phyloP scores from a whole-genome alignment of 495 filamentous ascomycete species.

The Penicillium herquei region DNA sequence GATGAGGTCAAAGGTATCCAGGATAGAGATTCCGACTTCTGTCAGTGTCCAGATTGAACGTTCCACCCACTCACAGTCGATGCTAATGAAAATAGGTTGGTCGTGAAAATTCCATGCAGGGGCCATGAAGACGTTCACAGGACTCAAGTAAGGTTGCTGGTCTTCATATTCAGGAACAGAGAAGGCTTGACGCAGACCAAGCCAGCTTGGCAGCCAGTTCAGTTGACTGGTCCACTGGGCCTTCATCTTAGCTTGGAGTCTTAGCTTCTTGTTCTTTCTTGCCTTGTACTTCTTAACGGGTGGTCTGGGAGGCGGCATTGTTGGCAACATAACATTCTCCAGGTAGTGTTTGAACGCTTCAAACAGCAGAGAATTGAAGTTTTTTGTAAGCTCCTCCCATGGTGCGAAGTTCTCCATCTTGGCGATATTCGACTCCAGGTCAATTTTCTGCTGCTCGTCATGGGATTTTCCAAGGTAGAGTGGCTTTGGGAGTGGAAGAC shows the following conservation, averaged over 20 bases:
- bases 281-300: not conserved
- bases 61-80: not conserved
- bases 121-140: not conserved
- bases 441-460: not conserved
- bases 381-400: not conserved
- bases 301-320: not conserved
- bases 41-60: constrained; percentile 47
- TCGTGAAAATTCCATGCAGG: not conserved
- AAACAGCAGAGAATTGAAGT: not conserved
- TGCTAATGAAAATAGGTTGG: not conserved
- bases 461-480: not conserved
- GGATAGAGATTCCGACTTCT: constrained; percentile 79
- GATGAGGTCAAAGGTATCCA: constrained; percentile 66
- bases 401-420: not conserved
- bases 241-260: not conserved
- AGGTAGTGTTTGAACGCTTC: not conserved
- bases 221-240: not conserved
- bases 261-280: not conserved
- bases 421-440: too few species aligned
- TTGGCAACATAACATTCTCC: not conserved
- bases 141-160: not conserved
- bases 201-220: not conserved
- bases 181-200: not conserved
- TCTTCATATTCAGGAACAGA: not conserved
- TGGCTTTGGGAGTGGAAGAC: not conserved